Base-by-base conservation (phyloP, 345 rosid genomes). In the Excoecaria cochinchinensis region DNA sequence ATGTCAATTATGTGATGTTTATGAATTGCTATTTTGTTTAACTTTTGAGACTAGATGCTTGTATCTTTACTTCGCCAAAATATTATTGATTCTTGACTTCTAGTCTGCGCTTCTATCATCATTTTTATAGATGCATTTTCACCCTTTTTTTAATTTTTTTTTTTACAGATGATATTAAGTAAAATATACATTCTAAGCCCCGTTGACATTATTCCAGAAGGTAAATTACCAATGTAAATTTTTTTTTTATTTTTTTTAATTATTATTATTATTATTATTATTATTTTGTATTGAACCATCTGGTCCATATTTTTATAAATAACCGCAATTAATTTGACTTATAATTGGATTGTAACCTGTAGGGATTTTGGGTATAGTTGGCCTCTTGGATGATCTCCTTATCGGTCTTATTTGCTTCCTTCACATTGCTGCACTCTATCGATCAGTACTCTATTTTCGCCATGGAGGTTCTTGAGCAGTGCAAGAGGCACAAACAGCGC, bases 161-260 rank as follows among this genome's bases (percentile, higher is more conserved):
- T 12, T 56, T 42, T 67, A 71, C 97, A 95, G 97, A 78, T 88
- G 88, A 71, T 90, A 67, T 69, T 90, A 71, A 86, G 94, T 82
- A 90, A 61, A 13, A 48, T 86, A 85, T 95, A 91, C 82, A 52
- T 93, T 22, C 13, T 93, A 76, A 95, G 97, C 80, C 99, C 99
- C 17, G 76, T 95, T 31, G 98, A 95, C 78, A 80, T 91, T 80
- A 87, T 95, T 80, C 97, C 97, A 11, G 97, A 95, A 92, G 99
- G 99, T 91, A 80, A 42, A 40, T 67, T 36, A 4, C 1, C 6
- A 11, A 14, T 24, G n/a, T 39, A 7, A 38, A 10, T 13, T 15
- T 22, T 70, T 48, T 42, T 4, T 1, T 42, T 42, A 42, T 42
- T 42, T n/a, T 46, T 10, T 14, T n/a, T n/a, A n/a, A n/a, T n/a